Conservation (phyloP, 106 monocot species). For the Cymbidium sinense region DNA sequence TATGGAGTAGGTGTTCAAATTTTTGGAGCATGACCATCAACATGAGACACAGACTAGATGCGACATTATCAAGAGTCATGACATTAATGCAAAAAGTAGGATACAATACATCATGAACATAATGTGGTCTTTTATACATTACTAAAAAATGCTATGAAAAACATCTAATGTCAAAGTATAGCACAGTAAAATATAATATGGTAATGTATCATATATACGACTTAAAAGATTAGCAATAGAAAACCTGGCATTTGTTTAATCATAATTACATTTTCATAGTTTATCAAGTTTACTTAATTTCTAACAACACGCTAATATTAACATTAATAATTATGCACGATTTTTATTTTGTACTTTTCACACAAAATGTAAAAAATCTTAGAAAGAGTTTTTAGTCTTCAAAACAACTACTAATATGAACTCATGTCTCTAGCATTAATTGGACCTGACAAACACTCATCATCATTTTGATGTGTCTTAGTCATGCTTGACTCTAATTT, state of each 20-base stretch:
- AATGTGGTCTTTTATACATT: background rate
- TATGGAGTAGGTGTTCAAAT: too few species aligned
- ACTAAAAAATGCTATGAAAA: too few species aligned
- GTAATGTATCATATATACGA: background rate
- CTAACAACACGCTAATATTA: background rate
- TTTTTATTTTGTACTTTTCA: background rate
- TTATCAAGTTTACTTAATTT: background rate
- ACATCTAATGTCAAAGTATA: too few species aligned
- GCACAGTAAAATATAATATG: background rate
- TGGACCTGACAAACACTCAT: background rate
- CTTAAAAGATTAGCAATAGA: too few species aligned
- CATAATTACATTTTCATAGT: background rate
- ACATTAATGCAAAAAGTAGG: background rate
- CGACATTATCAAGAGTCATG: background rate
- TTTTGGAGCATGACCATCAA: too few species aligned
- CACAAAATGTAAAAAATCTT: background rate
- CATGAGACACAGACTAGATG: background rate
- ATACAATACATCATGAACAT: background rate
- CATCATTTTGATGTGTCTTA: background rate
- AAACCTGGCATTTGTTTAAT: background rate
- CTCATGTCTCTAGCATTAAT: background rate
- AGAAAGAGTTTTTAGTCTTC: background rate
- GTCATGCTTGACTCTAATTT: background rate
- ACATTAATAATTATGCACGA: background rate
- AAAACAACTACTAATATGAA: background rate